Evolutionary conservation across 225 moss, liverwort and hornwort genomes (phyloP), one percentile per base, ranked within the genome.

Genomic region (Sphagnum tenellum): DNA sequence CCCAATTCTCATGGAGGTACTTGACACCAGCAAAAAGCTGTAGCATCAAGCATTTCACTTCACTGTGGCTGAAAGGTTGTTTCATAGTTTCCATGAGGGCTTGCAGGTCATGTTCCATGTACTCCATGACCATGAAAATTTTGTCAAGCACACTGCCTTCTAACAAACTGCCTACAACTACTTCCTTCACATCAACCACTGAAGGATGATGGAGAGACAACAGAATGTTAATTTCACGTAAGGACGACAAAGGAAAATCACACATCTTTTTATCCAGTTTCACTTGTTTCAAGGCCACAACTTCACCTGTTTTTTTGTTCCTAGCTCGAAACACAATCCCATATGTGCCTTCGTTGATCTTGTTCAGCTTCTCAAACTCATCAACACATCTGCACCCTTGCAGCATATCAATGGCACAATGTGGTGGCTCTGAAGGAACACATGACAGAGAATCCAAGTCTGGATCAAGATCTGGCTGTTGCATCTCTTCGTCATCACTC

Each of bases 401-500:
- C 10, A 73, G 4, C 62, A 62, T 62, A 7, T 67, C 61, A 67
- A 56, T 61, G 54, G 54, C 57, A 8, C 47, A 13, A 55, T 47
- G 61, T 12, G 45, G 47, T 44, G 85, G 80, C 9, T 79, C 81
- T 12, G 74, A 50, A 47, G 73, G 73, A 8, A 64, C 51, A 44
- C 73, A 64, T 5, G 73, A 67, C 52, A 73, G 77, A 14, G 50
- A 69, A 59, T 92, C 96, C 63, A 78, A 86, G 58, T 98, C 90
- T 47, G 86, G 72, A 68, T 93, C 93, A 56, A 89, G 69, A 72
- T 93, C 88, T 5, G 86, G 93, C 73, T 83, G 82, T 72, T 93
- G 87, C 60, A 85, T 79, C 78, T 90, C 89, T 57, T 77, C 72
- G 50, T 90, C 88, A 61, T 90, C 96, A 46, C 9, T 52, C 7